These are phyloP conservation scores for Hysterium pulicare DNA, from an alignment of 2,329 filamentous ascomycete species.

Conservation along the genomic window DNA sequence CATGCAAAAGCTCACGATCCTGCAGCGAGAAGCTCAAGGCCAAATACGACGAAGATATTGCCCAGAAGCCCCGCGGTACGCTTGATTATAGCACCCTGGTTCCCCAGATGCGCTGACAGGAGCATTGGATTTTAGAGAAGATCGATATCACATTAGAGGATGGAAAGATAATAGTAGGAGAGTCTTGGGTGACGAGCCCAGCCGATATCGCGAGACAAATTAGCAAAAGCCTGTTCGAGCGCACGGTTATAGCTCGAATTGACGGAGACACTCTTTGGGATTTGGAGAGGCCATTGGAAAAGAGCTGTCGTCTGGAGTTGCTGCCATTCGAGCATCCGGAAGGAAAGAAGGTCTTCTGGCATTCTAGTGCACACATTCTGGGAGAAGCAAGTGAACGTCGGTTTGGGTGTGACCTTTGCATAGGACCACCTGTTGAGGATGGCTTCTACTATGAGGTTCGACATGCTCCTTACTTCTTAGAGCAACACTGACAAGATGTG, in stretches of 20 bases:
- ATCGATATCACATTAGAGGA: slow-evolving; percentile 73
- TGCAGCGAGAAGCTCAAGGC: slow-evolving; percentile 73
- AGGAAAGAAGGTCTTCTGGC: slow-evolving; percentile 96
- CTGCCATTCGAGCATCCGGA: slow-evolving; percentile 73
- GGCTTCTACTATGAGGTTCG: slow-evolving; percentile 85
- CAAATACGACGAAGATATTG: slow-evolving; percentile 73
- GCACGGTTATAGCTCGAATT: slow-evolving; percentile 80
- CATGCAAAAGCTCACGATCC: slow-evolving; percentile 10
- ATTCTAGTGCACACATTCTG: slow-evolving; percentile 92
- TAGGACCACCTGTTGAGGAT: slow-evolving; percentile 85
- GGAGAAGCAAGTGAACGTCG: slow-evolving; percentile 89
- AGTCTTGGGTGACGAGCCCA: slow-evolving; percentile 89
- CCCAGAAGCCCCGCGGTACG: slow-evolving; percentile 59
- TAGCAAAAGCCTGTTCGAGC: slow-evolving; percentile 80
- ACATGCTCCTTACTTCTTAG: background rate
- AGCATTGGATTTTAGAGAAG: slow-evolving; percentile 55
- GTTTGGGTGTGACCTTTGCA: slow-evolving; percentile 88
- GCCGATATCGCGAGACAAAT: slow-evolving; percentile 73
- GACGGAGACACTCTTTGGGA: slow-evolving; percentile 85
- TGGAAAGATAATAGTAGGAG: slow-evolving; percentile 68
- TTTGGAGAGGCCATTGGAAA: slow-evolving; percentile 83
- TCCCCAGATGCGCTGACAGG: too few species aligned
- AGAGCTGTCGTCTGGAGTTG: slow-evolving; percentile 78
- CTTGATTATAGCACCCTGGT: slow-evolving; percentile 2
- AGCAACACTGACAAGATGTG: slow-evolving; percentile 4